phyloP scores from a whole-genome alignment of 2,329 filamentous ascomycete species.

The Byssoonygena ceratinophila region DNA sequence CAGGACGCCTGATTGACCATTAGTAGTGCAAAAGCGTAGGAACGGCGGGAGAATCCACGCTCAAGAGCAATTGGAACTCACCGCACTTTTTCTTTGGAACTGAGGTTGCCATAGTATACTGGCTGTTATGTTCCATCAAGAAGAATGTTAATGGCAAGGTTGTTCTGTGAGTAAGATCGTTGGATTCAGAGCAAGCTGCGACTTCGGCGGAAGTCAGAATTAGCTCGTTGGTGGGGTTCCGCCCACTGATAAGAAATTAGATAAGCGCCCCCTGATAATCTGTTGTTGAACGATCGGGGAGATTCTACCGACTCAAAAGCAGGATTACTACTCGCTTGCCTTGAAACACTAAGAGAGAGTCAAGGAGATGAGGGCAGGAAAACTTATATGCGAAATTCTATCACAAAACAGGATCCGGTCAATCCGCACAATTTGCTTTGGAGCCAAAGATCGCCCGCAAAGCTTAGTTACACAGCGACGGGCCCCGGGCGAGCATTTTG shows the following conservation, averaged over 20 bases:
- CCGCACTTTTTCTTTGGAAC: constrained; percentile 14
- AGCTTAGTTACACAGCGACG: no score
- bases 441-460: no score
- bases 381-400: no score
- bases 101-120: neutral
- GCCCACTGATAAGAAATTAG: neutral
- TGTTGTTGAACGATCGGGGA: no score
- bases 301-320: no score
- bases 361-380: no score
- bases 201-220: neutral
- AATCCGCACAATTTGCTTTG: no score
- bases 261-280: neutral
- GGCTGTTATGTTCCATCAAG: neutral
- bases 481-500: no score
- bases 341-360: no score
- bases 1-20: constrained; percentile 51
- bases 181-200: neutral
- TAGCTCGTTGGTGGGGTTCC: neutral
- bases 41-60: neutral
- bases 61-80: neutral
- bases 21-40: neutral
- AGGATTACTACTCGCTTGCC: no score
- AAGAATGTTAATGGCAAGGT: neutral
- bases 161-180: neutral
- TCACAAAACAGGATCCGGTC: no score